phyloP scores from a whole-genome alignment of 805 yeast species.

The Starmera amethionina region DNA sequence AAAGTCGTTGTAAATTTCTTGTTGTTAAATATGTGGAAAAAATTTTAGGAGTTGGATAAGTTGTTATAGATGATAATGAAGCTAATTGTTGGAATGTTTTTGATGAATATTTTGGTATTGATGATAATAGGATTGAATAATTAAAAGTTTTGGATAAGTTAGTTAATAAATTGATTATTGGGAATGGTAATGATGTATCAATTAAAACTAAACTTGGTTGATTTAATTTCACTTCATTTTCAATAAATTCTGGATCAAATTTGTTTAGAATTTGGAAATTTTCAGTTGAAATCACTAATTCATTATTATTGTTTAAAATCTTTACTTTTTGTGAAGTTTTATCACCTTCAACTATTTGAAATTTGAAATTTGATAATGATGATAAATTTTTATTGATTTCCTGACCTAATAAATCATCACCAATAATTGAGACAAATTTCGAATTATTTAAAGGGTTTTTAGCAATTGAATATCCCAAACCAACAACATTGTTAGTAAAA shows the following conservation, averaged over 20 bases:
- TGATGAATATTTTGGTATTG: too few relatives aligned
- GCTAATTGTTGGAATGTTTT: background rate
- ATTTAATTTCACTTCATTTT: constrained; percentile 26
- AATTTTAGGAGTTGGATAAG: constrained; percentile 9
- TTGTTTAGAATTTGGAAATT: constrained; percentile 70
- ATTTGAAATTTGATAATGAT: constrained; percentile 17
- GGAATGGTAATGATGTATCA: constrained; percentile 34
- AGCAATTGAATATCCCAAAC: constrained; percentile 77
- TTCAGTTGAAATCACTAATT: constrained; percentile 65
- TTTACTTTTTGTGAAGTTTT: constrained; percentile 69
- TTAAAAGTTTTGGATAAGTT: too few relatives aligned
- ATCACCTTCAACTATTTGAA: constrained; percentile 3
- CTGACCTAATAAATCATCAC: constrained; percentile 46
- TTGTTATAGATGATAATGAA: constrained; percentile 1
- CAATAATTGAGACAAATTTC: constrained; percentile 50
- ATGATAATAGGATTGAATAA: too few relatives aligned
- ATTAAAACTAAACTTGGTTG: constrained; percentile 43
- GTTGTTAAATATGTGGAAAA: constrained; percentile 50
- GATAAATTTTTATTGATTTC: constrained; percentile 25
- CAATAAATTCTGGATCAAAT: constrained; percentile 32
- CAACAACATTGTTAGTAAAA: constrained; percentile 55
- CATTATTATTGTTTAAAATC: constrained; percentile 53
- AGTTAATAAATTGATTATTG: too few relatives aligned
- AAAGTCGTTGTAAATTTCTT: constrained; percentile 48
- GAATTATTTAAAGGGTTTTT: constrained; percentile 22